Evolutionary conservation across 306 rosid species (phyloP).

Genomic region (Sphenostylis stenocarpa): DNA sequence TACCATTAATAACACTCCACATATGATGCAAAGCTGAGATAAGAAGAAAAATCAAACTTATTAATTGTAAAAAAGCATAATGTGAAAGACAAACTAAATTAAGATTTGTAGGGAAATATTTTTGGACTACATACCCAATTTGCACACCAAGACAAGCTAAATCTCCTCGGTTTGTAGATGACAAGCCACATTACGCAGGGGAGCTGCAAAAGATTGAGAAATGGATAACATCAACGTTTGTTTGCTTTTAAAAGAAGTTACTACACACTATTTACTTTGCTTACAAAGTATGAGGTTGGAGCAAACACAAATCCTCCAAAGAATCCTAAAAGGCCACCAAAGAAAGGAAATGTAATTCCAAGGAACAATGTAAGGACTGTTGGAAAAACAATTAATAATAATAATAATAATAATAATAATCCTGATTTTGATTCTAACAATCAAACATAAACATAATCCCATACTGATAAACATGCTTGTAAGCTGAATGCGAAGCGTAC

Average conservation of each 20-base stretch:
- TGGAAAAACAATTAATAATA: too few relatives aligned
- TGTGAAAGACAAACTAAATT: background rate
- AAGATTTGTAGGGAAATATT: background rate
- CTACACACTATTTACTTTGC: background rate
- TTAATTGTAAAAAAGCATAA: background rate
- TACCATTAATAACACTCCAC: slow-evolving; percentile 53
- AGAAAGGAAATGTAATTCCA: slow-evolving; percentile 78
- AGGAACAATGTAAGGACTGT: slow-evolving; percentile 72
- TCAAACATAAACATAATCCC: too few relatives aligned
- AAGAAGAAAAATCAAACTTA: background rate
- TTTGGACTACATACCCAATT: slow-evolving; percentile 56
- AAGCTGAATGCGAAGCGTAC: too few relatives aligned
- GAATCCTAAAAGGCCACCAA: slow-evolving; percentile 69
- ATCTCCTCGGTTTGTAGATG: slow-evolving; percentile 71
- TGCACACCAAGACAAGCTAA: slow-evolving; percentile 69
- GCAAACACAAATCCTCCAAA: slow-evolving; percentile 91
- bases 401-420: too few relatives aligned
- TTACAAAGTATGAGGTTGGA: slow-evolving; percentile 87
- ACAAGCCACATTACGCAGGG: slow-evolving; percentile 82
- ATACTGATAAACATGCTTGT: too few relatives aligned
- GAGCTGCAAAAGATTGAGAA: slow-evolving; percentile 52
- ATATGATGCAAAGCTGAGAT: slow-evolving; percentile 61
- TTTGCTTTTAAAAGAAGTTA: background rate
- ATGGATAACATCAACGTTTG: background rate
- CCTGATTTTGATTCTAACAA: too few relatives aligned